Percentiles rank a stretch among this genome's conserved stretches.
phyloP scores from a whole-genome alignment of 768 basidiomycete species.

The Leucocoprinus birnbaumii region DNA sequence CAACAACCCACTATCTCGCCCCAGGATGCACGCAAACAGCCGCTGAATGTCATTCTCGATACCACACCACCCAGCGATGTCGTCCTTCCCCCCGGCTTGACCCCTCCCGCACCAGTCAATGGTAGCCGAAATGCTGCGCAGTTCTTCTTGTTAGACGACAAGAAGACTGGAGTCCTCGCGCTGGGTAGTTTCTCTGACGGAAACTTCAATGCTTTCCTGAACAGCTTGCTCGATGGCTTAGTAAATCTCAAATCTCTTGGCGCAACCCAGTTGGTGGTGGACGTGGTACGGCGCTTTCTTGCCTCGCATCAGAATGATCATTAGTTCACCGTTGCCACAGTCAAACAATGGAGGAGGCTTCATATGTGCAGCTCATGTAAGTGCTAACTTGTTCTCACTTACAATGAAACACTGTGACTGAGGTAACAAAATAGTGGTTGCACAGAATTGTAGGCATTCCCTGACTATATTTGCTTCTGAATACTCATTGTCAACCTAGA shows the following conservation, averaged over 20 bases:
- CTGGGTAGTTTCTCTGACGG: slow-evolving; percentile 56
- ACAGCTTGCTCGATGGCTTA: slow-evolving; percentile 44
- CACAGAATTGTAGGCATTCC: slow-evolving; percentile 38
- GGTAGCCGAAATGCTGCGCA: slow-evolving; percentile 50
- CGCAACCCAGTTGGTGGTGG: slow-evolving; percentile 54
- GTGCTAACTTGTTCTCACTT: slow-evolving; percentile 18
- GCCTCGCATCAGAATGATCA: background rate
- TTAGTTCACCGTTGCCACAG: slow-evolving; percentile 21
- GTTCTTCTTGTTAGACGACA: slow-evolving; percentile 52
- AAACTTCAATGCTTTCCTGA: slow-evolving; percentile 37
- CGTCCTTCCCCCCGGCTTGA: slow-evolving; percentile 34
- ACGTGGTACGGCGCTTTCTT: slow-evolving; percentile 36
- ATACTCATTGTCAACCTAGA: slow-evolving; percentile 23
- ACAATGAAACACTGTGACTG: background rate
- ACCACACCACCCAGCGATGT: slow-evolving; percentile 41
- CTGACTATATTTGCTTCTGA: background rate
- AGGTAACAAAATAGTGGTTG: slow-evolving; percentile 31
- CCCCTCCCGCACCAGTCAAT: slow-evolving; percentile 35
- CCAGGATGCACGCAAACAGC: slow-evolving; percentile 29
- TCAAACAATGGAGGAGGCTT: slow-evolving; percentile 54
- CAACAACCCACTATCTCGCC: slow-evolving; percentile 34
- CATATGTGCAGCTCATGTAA: slow-evolving; percentile 58
- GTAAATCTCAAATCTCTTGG: slow-evolving; percentile 46
- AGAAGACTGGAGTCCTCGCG: slow-evolving; percentile 54
- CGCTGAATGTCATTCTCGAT: slow-evolving; percentile 50